Percentiles rank a stretch among this genome's conserved stretches.
Evolutionary conservation across 2,329 filamentous ascomycete species (phyloP).

Genomic region (Leptodontidium sp.): DNA sequence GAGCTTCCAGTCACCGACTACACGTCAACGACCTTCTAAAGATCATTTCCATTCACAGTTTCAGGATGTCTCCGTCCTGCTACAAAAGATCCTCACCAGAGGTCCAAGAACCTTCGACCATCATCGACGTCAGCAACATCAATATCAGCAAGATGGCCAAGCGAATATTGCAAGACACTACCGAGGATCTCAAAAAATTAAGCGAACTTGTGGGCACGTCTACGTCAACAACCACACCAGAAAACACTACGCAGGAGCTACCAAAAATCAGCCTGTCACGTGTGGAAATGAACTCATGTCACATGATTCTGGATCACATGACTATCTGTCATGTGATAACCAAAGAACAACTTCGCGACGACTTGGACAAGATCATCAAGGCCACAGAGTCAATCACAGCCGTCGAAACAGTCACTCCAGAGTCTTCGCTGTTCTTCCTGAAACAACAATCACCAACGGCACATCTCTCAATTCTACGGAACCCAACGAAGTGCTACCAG

Average conservation of each 20-base stretch:
- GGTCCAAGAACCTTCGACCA: background rate
- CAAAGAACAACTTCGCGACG: background rate
- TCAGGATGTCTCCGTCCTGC: slow-evolving; percentile 5
- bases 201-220: background rate
- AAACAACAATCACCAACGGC: slow-evolving; percentile 17
- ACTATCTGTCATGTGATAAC: background rate
- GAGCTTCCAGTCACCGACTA: background rate
- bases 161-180: background rate
- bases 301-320: too few relatives aligned
- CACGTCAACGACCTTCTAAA: background rate
- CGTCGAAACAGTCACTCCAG: background rate
- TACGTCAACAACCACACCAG: background rate
- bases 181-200: background rate
- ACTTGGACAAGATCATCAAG: background rate
- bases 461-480: slow-evolving; percentile 19
- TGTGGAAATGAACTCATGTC: background rate
- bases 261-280: background rate
- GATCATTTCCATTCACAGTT: background rate
- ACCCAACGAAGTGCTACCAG: background rate
- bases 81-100: background rate
- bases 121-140: background rate
- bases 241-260: background rate
- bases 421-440: slow-evolving; percentile 8
- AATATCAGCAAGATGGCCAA: background rate
- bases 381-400: slow-evolving; percentile 1